Percentiles rank a stretch among this genome's conserved stretches.
These are phyloP conservation scores for Persicaria tinctoria DNA, from an alignment of 148 eudicot species.

Conservation along the genomic window DNA sequence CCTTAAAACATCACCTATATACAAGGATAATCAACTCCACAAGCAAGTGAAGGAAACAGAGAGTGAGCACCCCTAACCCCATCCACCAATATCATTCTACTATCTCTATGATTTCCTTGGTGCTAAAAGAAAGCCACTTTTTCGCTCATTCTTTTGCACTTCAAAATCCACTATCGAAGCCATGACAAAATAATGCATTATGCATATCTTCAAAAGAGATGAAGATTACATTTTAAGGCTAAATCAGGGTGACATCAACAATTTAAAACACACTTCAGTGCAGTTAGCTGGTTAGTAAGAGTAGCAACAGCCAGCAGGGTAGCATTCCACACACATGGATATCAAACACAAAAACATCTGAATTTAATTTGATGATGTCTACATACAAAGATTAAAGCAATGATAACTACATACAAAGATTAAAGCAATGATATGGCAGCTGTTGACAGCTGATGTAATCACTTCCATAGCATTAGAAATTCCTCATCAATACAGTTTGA, in stretches of 20 bases:
- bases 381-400: neutral
- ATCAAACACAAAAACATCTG: neutral
- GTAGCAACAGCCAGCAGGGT: neutral
- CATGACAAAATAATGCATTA: neutral
- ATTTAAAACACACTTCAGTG: neutral
- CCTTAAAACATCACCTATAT: neutral
- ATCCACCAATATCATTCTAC: neutral
- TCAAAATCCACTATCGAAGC: neutral
- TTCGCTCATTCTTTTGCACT: neutral
- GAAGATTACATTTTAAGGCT: neutral
- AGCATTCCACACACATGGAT: neutral
- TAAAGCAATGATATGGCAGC: neutral
- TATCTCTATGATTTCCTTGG: neutral
- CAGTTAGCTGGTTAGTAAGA: neutral
- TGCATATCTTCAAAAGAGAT: neutral
- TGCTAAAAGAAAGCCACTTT: neutral
- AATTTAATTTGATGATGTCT: neutral
- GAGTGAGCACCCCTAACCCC: slow-evolving; percentile 1
- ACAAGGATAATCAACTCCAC: neutral
- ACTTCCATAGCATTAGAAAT: neutral
- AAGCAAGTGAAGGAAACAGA: neutral
- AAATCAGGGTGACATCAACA: slow-evolving; percentile 1
- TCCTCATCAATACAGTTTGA: neutral
- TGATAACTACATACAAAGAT: neutral
- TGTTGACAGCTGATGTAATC: slow-evolving; percentile 1